Evolutionary conservation across 257 asterid species (phyloP).

Genomic region (Solanum okadae): DNA sequence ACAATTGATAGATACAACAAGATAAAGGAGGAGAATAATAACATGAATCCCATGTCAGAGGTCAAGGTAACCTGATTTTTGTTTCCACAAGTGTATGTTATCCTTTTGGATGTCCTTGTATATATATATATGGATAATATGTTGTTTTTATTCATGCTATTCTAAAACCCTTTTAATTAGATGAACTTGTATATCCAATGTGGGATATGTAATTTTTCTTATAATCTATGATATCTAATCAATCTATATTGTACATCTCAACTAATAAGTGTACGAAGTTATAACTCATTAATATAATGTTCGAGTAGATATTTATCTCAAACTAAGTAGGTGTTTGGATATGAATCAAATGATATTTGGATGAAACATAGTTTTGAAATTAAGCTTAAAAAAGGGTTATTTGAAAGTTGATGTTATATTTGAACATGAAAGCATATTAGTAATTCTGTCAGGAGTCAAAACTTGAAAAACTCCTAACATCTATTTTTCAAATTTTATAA

Average conservation of each 20-base stretch:
- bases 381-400: not conserved
- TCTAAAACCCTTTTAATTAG: not conserved
- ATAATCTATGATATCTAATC: not conserved
- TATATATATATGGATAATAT: too few species aligned
- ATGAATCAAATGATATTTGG: not conserved
- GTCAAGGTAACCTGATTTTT: constrained; percentile 2
- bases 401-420: not conserved
- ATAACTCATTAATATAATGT: not conserved
- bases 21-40: constrained; percentile 7
- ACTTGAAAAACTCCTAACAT: not conserved
- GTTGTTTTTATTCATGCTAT: not conserved
- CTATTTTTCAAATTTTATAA: not conserved
- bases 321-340: not conserved
- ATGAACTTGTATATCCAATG: not conserved
- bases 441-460: not conserved
- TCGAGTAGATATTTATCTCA: not conserved
- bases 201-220: not conserved
- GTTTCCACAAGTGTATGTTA: not conserved
- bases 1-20: constrained; percentile 10
- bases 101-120: not conserved
- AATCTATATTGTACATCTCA: too few species aligned
- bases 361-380: not conserved
- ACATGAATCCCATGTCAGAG: constrained; percentile 7
- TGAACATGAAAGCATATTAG: not conserved
- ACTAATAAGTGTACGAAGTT: not conserved